Percentiles rank a stretch among this genome's conserved stretches.
phyloP scores from a whole-genome alignment of 305 asterid species.

The Fraxinus floribunda region DNA sequence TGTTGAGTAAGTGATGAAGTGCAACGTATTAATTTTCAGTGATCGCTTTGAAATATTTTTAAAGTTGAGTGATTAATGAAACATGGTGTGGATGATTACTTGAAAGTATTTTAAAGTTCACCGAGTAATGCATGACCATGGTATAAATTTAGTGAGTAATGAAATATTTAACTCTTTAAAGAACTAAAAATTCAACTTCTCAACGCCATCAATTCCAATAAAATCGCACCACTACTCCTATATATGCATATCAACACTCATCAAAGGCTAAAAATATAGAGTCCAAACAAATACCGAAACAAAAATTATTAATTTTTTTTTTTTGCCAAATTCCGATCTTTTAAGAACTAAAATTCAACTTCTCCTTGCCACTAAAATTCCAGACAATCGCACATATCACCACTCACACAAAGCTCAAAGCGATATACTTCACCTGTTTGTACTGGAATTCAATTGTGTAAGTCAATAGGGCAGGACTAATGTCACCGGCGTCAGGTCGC shows the following conservation, averaged over 20 bases:
- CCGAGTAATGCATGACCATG: not conserved
- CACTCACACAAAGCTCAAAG: constrained; percentile 3
- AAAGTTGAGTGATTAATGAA: not conserved
- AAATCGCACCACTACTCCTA: not conserved
- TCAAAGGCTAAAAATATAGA: not conserved
- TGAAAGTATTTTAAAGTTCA: not conserved
- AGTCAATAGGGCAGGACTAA: constrained; percentile 83
- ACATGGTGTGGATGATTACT: not conserved
- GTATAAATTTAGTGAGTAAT: not conserved
- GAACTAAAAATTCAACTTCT: constrained; percentile 1
- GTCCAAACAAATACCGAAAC: not conserved
- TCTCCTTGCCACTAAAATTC: not conserved
- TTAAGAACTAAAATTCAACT: not conserved
- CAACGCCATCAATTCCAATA: not conserved
- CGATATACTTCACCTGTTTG: constrained; percentile 50
- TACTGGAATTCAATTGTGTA: constrained; percentile 80
- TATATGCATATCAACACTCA: not conserved
- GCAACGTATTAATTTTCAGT: not conserved
- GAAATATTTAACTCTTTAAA: not conserved
- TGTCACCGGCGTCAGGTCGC: constrained; percentile 89
- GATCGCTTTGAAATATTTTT: not conserved
- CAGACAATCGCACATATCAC: not conserved
- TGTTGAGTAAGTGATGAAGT: not conserved
- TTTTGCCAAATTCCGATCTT: not conserved
- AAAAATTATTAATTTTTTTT: not conserved